Conservation (phyloP, 192 early-diverging fungal genomes). For the Lunasporangiospora selenospora region DNA sequence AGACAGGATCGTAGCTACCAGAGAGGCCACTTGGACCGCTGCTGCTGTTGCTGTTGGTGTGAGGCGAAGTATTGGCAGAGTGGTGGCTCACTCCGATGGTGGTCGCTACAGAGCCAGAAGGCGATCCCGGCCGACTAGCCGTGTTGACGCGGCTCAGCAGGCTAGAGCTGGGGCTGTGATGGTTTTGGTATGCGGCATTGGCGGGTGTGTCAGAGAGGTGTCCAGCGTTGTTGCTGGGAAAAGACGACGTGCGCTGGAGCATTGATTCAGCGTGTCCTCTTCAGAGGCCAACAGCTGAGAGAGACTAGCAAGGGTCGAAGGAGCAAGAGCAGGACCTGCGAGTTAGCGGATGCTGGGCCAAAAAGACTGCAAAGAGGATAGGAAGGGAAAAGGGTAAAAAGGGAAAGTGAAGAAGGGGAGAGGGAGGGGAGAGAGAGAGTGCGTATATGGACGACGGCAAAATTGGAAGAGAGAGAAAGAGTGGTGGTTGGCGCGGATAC, state of each 20-base stretch:
- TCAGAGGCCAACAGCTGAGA: background rate
- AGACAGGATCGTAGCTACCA: background rate
- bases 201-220: conserved; percentile 18
- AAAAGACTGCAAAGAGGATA: background rate
- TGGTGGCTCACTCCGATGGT: conserved; percentile 9
- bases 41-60: conserved; percentile 7
- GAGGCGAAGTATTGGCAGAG: conserved; percentile 12
- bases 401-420: background rate
- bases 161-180: conserved; percentile 25
- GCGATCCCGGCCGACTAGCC: conserved; percentile 31
- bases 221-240: conserved; percentile 8
- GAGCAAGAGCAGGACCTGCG: too few species aligned
- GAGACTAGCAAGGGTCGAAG: background rate
- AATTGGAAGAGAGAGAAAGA: background rate
- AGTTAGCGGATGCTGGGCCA: background rate
- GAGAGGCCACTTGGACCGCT: too few species aligned
- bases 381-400: background rate
- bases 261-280: too few species aligned
- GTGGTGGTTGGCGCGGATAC: background rate
- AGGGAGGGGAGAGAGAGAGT: background rate
- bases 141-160: conserved; percentile 30
- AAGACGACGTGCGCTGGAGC: conserved; percentile 26
- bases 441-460: background rate
- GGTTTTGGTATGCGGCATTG: conserved; percentile 3
- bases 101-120: background rate